Evolutionary conservation across 208 protist genomes (phyloP).

Genomic region (Zelonia costaricensis): DNA sequence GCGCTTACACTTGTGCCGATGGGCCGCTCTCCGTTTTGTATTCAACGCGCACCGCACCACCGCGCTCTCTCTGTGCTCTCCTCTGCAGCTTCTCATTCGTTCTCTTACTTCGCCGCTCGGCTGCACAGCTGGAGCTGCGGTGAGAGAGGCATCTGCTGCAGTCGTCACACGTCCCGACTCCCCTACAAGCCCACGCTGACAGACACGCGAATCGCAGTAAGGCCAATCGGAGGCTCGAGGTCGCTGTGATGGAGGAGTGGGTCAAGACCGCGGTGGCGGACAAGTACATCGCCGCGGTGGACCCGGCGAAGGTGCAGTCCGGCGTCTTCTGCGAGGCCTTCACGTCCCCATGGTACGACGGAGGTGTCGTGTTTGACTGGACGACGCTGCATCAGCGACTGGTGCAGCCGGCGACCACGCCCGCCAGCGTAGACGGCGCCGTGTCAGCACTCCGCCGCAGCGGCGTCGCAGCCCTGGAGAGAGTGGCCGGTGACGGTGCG

Average conservation of each 20-base stretch:
- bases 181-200: too few relatives aligned
- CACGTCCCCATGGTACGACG: constrained; percentile 64
- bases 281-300: constrained; percentile 27
- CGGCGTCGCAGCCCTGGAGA: constrained; percentile 1
- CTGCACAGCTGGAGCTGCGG: too few relatives aligned
- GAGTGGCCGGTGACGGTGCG: background rate
- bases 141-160: too few relatives aligned
- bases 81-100: too few relatives aligned
- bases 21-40: too few relatives aligned
- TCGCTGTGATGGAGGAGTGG: constrained; percentile 53
- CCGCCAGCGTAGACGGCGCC: background rate
- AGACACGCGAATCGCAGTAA: too few relatives aligned
- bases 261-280: constrained; percentile 23
- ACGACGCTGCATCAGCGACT: constrained; percentile 52
- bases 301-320: constrained; percentile 5
- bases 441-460: background rate
- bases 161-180: too few relatives aligned
- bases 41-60: too few relatives aligned
- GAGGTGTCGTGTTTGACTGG: constrained; percentile 70
- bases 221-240: too few relatives aligned
- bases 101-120: too few relatives aligned
- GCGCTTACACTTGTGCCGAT: too few relatives aligned
- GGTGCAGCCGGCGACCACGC: background rate
- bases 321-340: constrained; percentile 43
- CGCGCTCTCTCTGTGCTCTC: background rate